A percentile compares a stretch with the other conserved stretches of the same genome.
Conservation (phyloP, 306 rosid genomes). For the Lathyrus oleraceus region DNA sequence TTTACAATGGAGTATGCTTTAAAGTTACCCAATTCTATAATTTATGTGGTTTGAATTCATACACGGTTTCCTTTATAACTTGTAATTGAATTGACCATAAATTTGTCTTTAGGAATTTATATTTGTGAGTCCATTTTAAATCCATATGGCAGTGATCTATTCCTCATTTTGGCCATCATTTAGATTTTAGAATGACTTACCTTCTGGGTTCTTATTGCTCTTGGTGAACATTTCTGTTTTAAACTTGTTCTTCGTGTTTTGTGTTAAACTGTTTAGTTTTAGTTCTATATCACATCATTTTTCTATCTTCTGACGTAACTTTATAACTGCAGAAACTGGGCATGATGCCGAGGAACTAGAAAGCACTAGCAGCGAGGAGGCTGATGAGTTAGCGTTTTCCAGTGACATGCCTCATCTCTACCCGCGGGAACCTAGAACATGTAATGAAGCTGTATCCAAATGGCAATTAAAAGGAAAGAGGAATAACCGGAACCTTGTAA, state of each 20-base stretch:
- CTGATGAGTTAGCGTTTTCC: constrained; percentile 63
- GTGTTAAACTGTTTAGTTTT: constrained; percentile 4
- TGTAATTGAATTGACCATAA: constrained; percentile 1
- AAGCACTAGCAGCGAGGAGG: constrained; percentile 72
- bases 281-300: constrained; percentile 7
- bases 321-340: constrained; percentile 54
- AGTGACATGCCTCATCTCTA: constrained; percentile 71
- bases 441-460: constrained; percentile 84
- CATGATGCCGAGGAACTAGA: constrained; percentile 60
- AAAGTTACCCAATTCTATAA: not conserved
- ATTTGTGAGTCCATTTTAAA: constrained; percentile 12
- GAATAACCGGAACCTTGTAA: constrained; percentile 73
- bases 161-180: constrained; percentile 17
- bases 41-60: constrained; percentile 20
- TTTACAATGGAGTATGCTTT: constrained; percentile 9
- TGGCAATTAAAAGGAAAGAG: constrained; percentile 95
- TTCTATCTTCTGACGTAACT: constrained; percentile 41
- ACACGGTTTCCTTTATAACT: not conserved
- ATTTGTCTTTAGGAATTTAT: constrained; percentile 15
- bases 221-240: constrained; percentile 10
- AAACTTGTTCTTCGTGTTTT: constrained; percentile 13
- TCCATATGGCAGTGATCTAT: not conserved
- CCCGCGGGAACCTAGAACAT: constrained; percentile 52
- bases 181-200: constrained; percentile 27
- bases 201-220: not conserved